Conservation (phyloP, 1,284 basidiomycete species). For the Hypsizygus ulmarius region DNA sequence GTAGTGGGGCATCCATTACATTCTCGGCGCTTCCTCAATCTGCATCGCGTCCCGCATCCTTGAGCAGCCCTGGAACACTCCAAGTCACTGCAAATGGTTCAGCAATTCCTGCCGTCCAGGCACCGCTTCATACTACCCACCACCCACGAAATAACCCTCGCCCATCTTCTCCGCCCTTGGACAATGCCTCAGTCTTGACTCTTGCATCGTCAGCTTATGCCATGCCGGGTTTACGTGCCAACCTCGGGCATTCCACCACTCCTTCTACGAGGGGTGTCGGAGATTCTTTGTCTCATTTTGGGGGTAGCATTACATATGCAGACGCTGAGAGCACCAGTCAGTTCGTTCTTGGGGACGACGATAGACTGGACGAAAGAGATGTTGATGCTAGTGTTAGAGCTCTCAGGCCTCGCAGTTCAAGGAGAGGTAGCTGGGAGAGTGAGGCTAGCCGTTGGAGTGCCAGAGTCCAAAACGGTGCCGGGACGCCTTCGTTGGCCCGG, state of each 20-base stretch:
- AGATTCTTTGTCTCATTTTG: conserved; percentile 72
- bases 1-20: conserved; percentile 58
- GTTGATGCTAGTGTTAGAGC: conserved; percentile 78
- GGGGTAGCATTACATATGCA: conserved; percentile 49
- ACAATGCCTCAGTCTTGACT: conserved; percentile 91
- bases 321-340: conserved; percentile 68
- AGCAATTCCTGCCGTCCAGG: conserved; percentile 51
- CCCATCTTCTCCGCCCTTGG: conserved; percentile 84
- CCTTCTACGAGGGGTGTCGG: conserved; percentile 51
- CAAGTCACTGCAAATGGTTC: conserved; percentile 20
- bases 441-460: conserved; percentile 83
- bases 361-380: conserved; percentile 62
- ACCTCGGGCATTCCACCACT: conserved; percentile 41
- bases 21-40: conserved; percentile 66
- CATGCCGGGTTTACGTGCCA: conserved; percentile 49
- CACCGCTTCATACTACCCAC: conserved; percentile 84
- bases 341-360: conserved; percentile 59
- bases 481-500: conserved; percentile 43
- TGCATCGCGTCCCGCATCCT: conserved; percentile 46
- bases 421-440: conserved; percentile 82
- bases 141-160: conserved; percentile 95
- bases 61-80: conserved; percentile 33
- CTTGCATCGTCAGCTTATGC: conserved; percentile 91
- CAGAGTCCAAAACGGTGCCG: conserved; percentile 45
- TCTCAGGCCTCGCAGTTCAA: conserved; percentile 73